Conservation (phyloP, 2,329 filamentous ascomycete genomes). For the Fusarium protoensiforme region DNA sequence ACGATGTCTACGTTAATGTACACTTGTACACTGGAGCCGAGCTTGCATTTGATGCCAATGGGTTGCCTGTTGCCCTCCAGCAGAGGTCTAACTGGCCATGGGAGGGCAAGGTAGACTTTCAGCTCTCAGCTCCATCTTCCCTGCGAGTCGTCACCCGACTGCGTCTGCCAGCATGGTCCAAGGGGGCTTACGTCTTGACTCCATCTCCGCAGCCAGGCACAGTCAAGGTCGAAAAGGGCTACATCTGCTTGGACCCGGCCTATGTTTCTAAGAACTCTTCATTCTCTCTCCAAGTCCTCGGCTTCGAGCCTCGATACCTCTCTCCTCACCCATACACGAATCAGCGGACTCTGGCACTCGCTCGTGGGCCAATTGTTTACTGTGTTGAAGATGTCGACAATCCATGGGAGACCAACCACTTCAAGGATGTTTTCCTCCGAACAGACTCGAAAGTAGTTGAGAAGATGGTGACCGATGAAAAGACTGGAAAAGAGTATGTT, state of each 20-base stretch:
- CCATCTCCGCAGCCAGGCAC: conserved; percentile 41
- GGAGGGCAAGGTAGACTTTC: conserved; percentile 62
- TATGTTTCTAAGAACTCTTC: conserved; percentile 54
- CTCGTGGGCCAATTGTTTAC: conserved; percentile 68
- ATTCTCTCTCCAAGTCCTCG: conserved; percentile 51
- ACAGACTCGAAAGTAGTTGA: conserved; percentile 2
- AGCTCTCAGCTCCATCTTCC: conserved; percentile 45
- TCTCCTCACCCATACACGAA: conserved; percentile 66
- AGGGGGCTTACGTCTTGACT: conserved; percentile 45
- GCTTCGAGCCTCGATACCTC: conserved; percentile 60
- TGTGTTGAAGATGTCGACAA: conserved; percentile 70
- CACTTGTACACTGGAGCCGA: conserved; percentile 65
- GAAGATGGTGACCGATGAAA: conserved; percentile 5
- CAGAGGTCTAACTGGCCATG: conserved; percentile 64
- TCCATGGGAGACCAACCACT: conserved; percentile 65
- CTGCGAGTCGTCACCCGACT: conserved; percentile 55
- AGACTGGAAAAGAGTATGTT: conserved; percentile 16
- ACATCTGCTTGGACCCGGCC: conserved; percentile 56
- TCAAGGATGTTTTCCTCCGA: conserved; percentile 52
- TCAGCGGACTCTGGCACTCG: conserved; percentile 62
- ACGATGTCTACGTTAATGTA: conserved; percentile 57
- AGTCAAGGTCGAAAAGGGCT: conserved; percentile 55
- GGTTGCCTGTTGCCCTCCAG: conserved; percentile 50
- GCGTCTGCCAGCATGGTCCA: conserved; percentile 65
- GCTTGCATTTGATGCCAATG: conserved; percentile 53